Evolutionary conservation across 768 basidiomycete species (phyloP).

Genomic region (Cystofilobasidium macerans): DNA sequence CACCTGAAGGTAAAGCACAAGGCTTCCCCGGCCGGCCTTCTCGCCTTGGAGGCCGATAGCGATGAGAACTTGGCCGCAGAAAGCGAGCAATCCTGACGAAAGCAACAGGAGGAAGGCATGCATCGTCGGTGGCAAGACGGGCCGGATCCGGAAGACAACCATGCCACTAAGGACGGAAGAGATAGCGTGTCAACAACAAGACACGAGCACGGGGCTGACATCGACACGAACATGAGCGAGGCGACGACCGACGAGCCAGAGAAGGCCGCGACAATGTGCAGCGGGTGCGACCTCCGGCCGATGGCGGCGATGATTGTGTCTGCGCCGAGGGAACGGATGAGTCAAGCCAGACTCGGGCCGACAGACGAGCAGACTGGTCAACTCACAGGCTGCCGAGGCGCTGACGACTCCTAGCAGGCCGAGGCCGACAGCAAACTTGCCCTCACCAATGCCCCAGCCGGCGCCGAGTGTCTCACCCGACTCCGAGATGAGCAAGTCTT

Average conservation of each 20-base stretch:
- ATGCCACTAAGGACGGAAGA: slow-evolving; percentile 17
- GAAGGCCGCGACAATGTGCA: slow-evolving; percentile 62
- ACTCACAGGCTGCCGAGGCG: slow-evolving; percentile 58
- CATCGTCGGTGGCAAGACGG: slow-evolving; percentile 32
- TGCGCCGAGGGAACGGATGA: slow-evolving; percentile 28
- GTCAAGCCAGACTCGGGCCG: not conserved
- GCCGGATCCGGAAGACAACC: slow-evolving; percentile 29
- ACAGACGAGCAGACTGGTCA: not conserved
- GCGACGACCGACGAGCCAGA: slow-evolving; percentile 48
- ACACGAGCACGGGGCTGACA: too few relatives aligned
- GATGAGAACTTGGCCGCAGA: slow-evolving; percentile 45
- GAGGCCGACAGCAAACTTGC: slow-evolving; percentile 38
- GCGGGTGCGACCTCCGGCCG: slow-evolving; percentile 60
- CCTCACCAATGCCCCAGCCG: slow-evolving; percentile 5
- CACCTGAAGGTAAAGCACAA: slow-evolving; percentile 53
- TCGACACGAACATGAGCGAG: slow-evolving; percentile 35
- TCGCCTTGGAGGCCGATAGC: slow-evolving; percentile 57
- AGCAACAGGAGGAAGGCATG: slow-evolving; percentile 28
- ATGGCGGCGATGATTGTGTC: slow-evolving; percentile 54
- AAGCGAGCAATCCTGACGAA: slow-evolving; percentile 40
- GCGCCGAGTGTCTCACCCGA: slow-evolving; percentile 17
- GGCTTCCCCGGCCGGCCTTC: slow-evolving; percentile 52
- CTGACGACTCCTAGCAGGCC: slow-evolving; percentile 58
- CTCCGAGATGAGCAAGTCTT: slow-evolving; percentile 12
- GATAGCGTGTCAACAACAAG: not conserved